Evolutionary conservation across 108 stramenopile species (phyloP).

Genomic region (Hondaea fermentalgiana): DNA sequence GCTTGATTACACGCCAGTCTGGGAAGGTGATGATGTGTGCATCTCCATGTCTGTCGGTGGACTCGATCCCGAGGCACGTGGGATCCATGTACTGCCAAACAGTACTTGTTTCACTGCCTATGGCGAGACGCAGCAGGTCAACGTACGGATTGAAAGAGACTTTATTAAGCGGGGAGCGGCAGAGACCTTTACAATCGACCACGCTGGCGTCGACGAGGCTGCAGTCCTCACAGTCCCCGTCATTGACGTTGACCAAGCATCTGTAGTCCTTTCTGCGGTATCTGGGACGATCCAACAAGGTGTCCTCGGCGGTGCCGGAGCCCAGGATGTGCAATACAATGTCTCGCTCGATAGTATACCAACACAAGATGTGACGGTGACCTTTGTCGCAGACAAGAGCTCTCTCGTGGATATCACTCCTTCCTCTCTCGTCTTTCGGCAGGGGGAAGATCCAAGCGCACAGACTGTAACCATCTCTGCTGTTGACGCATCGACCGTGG

Average conservation of each 20-base stretch:
- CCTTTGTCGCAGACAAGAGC: not conserved
- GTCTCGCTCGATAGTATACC: not conserved
- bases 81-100: not conserved
- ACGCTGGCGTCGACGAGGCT: not conserved
- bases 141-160: not conserved
- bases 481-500: not conserved
- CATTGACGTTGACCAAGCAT: not conserved
- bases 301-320: not conserved
- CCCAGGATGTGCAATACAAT: not conserved
- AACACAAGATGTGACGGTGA: not conserved
- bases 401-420: not conserved
- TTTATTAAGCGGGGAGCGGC: not conserved
- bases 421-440: not conserved
- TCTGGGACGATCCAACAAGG: not conserved
- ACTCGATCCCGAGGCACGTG: not conserved
- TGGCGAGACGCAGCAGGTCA: not conserved
- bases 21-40: not conserved
- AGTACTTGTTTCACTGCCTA: not conserved
- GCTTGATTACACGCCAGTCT: not conserved
- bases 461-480: not conserved
- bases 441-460: not conserved
- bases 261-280: not conserved
- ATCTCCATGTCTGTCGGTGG: not conserved
- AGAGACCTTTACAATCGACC: not conserved
- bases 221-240: not conserved